These are phyloP conservation scores for Emergomyces orientalis DNA, from an alignment of 2,329 filamentous ascomycete genomes.

Conservation along the genomic window DNA sequence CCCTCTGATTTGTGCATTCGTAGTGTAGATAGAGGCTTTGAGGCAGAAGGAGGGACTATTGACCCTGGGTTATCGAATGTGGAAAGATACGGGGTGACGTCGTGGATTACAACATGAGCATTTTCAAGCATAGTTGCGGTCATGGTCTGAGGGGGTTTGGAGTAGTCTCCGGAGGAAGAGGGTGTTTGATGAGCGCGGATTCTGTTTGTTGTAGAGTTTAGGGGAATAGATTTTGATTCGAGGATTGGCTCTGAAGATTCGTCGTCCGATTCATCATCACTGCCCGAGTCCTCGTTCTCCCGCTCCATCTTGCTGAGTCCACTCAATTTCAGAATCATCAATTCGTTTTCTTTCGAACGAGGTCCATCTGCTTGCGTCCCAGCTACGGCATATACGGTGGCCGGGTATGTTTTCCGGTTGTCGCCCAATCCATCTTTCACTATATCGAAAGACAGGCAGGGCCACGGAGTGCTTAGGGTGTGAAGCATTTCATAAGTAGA, in stretches of 20 bases:
- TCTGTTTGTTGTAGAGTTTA: constrained; percentile 83
- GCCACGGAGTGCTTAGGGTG: constrained; percentile 88
- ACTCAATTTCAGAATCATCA: constrained; percentile 95
- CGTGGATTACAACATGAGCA: constrained; percentile 80
- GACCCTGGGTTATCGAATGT: constrained; percentile 86
- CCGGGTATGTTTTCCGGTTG: constrained; percentile 84
- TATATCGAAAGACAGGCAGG: constrained; percentile 92
- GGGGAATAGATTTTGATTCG: constrained; percentile 80
- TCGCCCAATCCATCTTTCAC: constrained; percentile 78
- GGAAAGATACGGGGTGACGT: constrained; percentile 78
- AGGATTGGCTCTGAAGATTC: constrained; percentile 75
- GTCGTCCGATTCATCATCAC: constrained; percentile 44
- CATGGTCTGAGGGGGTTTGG: constrained; percentile 66
- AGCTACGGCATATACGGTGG: constrained; percentile 87
- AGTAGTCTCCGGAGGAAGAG: constrained; percentile 52
- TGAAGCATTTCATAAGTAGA: constrained; percentile 98
- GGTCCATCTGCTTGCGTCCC: constrained; percentile 81
- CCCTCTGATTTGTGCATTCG: constrained; percentile 88
- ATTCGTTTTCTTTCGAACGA: constrained; percentile 73
- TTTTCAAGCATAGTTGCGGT: constrained; percentile 91
- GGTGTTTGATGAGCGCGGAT: constrained; percentile 79
- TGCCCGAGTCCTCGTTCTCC: constrained; percentile 55
- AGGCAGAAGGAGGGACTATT: constrained; percentile 68
- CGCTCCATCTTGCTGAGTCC: constrained; percentile 80
- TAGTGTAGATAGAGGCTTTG: constrained; percentile 79